Percentiles rank a stretch among this genome's conserved stretches.
phyloP scores from a whole-genome alignment of 1,284 basidiomycete species.

The Hemileia vastatrix region DNA sequence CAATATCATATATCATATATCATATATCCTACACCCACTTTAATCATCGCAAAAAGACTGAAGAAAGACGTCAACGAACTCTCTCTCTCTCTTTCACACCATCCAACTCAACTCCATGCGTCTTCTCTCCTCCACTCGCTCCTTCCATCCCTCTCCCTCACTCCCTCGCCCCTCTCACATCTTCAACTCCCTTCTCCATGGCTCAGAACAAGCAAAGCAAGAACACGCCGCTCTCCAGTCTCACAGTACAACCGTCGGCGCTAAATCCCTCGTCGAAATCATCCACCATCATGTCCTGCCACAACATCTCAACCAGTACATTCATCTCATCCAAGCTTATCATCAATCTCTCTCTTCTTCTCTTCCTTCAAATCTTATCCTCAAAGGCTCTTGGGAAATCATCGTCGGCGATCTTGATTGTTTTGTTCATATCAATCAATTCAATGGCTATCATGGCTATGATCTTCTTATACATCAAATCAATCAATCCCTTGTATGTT shows the following conservation, averaged over 20 bases:
- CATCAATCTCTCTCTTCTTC: neutral
- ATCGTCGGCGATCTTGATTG: constrained; percentile 20
- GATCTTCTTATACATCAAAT: constrained; percentile 10
- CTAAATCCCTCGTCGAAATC: constrained; percentile 17
- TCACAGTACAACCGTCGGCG: constrained; percentile 22
- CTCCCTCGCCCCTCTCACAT: no score
- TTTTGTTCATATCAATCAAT: constrained; percentile 20
- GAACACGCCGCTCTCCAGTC: constrained; percentile 18
- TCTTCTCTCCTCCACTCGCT: no score
- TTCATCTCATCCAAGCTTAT: constrained; percentile 7
- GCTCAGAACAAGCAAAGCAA: constrained; percentile 18
- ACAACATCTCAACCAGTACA: constrained; percentile 20
- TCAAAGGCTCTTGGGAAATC: constrained; percentile 20
- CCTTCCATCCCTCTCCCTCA: no score
- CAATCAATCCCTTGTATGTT: constrained; percentile 11
- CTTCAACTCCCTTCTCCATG: constrained; percentile 21
- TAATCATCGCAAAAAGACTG: no score
- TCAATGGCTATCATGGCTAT: constrained; percentile 21
- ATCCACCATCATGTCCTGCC: constrained; percentile 15
- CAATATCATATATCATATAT: no score
- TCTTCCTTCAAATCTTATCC: neutral
- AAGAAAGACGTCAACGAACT: no score
- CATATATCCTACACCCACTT: no score
- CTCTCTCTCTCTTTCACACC: no score
- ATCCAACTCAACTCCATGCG: no score